Base-by-base conservation (phyloP, 805 yeast genomes). In the Lipomyces yamadae region DNA sequence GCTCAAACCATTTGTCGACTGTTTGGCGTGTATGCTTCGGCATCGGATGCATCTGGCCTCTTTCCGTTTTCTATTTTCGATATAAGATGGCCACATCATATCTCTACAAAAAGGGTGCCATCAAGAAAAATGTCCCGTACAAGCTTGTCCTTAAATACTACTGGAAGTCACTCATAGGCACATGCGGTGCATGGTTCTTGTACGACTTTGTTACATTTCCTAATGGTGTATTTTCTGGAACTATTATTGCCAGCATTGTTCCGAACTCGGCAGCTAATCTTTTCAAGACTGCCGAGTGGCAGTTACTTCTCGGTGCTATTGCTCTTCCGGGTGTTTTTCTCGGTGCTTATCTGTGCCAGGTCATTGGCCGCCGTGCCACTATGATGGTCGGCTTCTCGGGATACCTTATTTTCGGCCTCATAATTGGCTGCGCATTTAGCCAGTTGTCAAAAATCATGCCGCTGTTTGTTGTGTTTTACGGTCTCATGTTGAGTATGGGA, bases 141-240 rank as follows among this genome's bases (percentile, higher is more conserved):
- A 76, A 79, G 78, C 81, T 88, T 45, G 86, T 87, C 0, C 62
- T 88, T 65, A 86, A 84, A 74, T 89, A 79, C 77, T 88, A 88
- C 79, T 89, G 94, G 93, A 79, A 74, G 55, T 80, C 90, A 64
- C 74, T 90, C 30, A 70, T 89, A 37, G 95, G 94, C 45, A 87
- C 91, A 18, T 86, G 90, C 75, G 87, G 85, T 4, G 84, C 89
- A 65, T 90, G 95, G 95, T 89, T 89, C 79, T 80, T 89, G 72
- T 90, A 88, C 75, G 96, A 90, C 78, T 90, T 89, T 73, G 90
- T 90, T 72, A 86, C 90, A 5, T 90, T 89, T 81, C 93, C 94
- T 11, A 89, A 89, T 74, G 92, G 91, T 75, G 82, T 88, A 61
- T 88, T 88, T 75, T 83, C 89, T 4, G 83, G 84, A 11, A 81